phyloP scores from a whole-genome alignment of 1,284 basidiomycete genomes.

The Leccinum variabile region DNA sequence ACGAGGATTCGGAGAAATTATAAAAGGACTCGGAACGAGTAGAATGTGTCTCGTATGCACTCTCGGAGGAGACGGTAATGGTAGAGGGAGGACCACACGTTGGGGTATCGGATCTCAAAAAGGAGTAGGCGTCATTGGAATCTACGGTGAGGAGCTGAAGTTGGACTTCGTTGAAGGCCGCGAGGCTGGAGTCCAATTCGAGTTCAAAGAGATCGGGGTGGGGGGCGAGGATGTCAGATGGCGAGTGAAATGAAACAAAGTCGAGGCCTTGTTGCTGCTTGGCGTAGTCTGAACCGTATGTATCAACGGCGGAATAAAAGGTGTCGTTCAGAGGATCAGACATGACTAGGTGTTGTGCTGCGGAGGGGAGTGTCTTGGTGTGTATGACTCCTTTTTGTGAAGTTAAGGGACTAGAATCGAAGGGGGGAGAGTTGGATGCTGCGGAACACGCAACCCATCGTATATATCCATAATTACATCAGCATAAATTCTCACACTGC shows the following conservation, averaged over 20 bases:
- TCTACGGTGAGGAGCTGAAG: constrained; percentile 64
- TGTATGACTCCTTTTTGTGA: constrained; percentile 24
- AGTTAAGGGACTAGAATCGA: constrained; percentile 1
- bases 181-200: constrained; percentile 71
- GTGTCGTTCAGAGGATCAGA: constrained; percentile 34
- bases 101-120: constrained; percentile 60
- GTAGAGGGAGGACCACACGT: constrained; percentile 71
- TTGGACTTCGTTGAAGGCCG: constrained; percentile 59
- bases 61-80: constrained; percentile 77
- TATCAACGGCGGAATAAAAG: constrained; percentile 36
- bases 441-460: constrained; percentile 36
- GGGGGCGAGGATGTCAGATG: constrained; percentile 67
- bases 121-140: constrained; percentile 60
- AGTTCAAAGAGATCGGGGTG: constrained; percentile 79
- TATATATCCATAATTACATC: constrained; percentile 41
- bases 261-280: constrained; percentile 51
- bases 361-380: constrained; percentile 19
- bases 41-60: constrained; percentile 67
- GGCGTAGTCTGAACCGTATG: constrained; percentile 39
- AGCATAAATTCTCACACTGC: constrained; percentile 34
- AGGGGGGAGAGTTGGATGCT: constrained; percentile 22
- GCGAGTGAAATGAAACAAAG: constrained; percentile 65
- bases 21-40: constrained; percentile 67
- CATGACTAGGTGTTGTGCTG: constrained; percentile 31
- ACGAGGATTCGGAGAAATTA: constrained; percentile 56